Evolutionary conservation across 306 rosid species (phyloP).

Genomic region (Acmispon strigosus): DNA sequence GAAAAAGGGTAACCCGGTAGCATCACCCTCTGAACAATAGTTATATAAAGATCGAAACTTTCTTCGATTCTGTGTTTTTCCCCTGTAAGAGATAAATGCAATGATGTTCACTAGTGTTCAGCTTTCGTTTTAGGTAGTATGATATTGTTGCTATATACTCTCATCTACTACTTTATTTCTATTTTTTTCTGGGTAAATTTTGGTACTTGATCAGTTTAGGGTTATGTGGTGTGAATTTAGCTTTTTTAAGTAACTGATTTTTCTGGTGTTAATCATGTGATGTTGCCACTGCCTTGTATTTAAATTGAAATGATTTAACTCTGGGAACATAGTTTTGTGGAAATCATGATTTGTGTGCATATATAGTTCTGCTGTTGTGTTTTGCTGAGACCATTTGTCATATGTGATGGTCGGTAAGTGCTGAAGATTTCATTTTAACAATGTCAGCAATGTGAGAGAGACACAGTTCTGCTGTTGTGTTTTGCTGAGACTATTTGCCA

Average conservation of each 20-base stretch:
- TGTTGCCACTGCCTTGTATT: background rate
- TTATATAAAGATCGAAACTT: background rate
- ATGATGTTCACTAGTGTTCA: background rate
- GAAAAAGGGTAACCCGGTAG: conserved; percentile 31
- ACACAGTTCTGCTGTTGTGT: background rate
- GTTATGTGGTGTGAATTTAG: conserved; percentile 2
- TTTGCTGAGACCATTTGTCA: background rate
- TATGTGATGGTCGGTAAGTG: background rate
- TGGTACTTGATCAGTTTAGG: conserved; percentile 1
- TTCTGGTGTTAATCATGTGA: background rate
- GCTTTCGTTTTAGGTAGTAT: background rate
- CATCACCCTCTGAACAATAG: conserved; percentile 54
- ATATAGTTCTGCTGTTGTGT: background rate
- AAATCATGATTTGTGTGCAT: background rate
- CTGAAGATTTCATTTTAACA: background rate
- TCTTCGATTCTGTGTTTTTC: background rate
- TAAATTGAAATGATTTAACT: background rate
- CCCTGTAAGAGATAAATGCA: background rate
- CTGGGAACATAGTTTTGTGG: background rate
- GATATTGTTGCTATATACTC: background rate
- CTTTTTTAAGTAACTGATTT: background rate
- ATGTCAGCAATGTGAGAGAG: background rate
- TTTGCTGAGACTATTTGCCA: background rate
- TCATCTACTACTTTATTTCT: background rate
- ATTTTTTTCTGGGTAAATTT: background rate